Evolutionary conservation across 2,329 filamentous ascomycete genomes (phyloP).

Genomic region (Monosporascus ibericus): DNA sequence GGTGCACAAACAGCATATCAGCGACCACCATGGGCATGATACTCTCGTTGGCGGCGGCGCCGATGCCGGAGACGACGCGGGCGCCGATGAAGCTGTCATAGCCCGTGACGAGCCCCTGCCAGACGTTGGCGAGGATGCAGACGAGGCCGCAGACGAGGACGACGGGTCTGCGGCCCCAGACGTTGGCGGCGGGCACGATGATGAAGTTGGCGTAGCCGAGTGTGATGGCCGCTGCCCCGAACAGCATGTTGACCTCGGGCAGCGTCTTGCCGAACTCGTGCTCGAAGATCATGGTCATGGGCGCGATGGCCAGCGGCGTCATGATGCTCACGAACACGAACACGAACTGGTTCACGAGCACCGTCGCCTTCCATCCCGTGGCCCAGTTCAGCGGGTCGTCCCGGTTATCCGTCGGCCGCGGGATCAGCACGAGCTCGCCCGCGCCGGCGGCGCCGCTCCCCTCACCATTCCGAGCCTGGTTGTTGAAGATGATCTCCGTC

Average conservation of each 20-base stretch:
- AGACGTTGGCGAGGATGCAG: slow-evolving; percentile 24
- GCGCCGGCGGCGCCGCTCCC: neutral
- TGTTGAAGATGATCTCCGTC: slow-evolving; percentile 15
- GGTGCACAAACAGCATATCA: slow-evolving; percentile 26
- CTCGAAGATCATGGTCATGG: slow-evolving; percentile 28
- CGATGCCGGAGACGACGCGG: slow-evolving; percentile 24
- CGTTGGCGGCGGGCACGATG: slow-evolving; percentile 25
- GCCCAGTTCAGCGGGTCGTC: slow-evolving; percentile 28
- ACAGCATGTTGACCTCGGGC: slow-evolving; percentile 27
- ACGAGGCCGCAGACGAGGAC: slow-evolving; percentile 25
- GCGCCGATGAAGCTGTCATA: slow-evolving; percentile 26
- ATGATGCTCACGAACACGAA: slow-evolving; percentile 30
- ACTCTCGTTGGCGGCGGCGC: slow-evolving; percentile 26
- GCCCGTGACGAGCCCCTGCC: slow-evolving; percentile 24
- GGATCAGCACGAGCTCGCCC: slow-evolving; percentile 17
- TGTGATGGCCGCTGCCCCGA: slow-evolving; percentile 26
- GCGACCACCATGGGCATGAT: slow-evolving; percentile 29
- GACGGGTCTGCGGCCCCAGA: slow-evolving; percentile 27
- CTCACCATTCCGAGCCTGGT: slow-evolving; percentile 2
- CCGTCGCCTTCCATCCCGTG: slow-evolving; percentile 22
- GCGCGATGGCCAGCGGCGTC: slow-evolving; percentile 29
- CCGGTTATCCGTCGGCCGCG: slow-evolving; percentile 14
- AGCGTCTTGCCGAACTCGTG: slow-evolving; percentile 26
- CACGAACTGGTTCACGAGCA: slow-evolving; percentile 27
- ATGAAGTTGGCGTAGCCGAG: slow-evolving; percentile 29